Base-by-base conservation (phyloP, 192 early-diverging fungal species). In the Umbelopsis vinacea region DNA sequence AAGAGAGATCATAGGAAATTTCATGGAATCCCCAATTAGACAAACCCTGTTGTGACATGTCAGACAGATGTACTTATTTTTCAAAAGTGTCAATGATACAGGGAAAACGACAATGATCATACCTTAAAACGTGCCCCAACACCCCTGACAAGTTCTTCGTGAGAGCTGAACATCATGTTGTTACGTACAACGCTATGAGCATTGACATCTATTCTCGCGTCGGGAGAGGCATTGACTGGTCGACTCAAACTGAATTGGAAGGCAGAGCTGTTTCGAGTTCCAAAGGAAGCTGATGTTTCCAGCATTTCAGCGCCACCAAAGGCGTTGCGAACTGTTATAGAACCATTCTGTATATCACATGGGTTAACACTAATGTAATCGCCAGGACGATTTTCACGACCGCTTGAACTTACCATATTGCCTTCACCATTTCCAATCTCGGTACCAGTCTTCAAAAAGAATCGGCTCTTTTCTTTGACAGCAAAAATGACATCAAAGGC, bases 401-500 rank as follows among this genome's bases (percentile, higher is more conserved):
- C 45, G 35, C 14, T n/a, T 40, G 23, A 33, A 24, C 35, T 69
- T 83, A 93, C 92, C 89, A 93, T 89, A 37, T 83, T 92, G 38
- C 94, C 97, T 78, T 97, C 95, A 63, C 91, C 85, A 69, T 93
- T 94, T 19, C 94, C 94, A 35, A 97, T 87, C 55, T 96, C 94
- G 6, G 95, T 95, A 21, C 95, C 96, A 7, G 96, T 98, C 70
- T 85, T 88, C 52, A 95, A 84, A 77, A 82, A 89, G 37, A 96
- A 82, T 50, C 95, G 83, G 37, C 83, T 84, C 46, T 84, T 83
- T 70, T 96, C 93, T 71, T 91, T 85, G 66, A 93, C 86, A 9
- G 76, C 77, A 45, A 97, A 79, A 6, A 89, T 80, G 24, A 97
- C 88, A 79, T 97, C 90, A 6, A 96, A 77, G 1, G 78, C 73